Conservation (phyloP, 148 eudicot species). For the Rhododendron ovatum region DNA sequence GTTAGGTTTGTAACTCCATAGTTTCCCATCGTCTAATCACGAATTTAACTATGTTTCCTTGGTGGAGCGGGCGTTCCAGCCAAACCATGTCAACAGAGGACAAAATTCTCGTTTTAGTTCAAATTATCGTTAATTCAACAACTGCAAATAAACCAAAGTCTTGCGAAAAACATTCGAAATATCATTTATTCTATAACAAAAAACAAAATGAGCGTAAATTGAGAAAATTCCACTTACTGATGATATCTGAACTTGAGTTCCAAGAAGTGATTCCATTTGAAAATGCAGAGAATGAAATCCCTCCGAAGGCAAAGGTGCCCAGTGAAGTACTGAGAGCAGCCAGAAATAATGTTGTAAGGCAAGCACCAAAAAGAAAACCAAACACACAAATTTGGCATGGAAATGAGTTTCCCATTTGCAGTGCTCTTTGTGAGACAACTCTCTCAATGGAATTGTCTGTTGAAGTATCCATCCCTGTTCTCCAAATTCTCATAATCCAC, state of each 20-base stretch:
- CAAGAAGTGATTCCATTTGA: conserved; percentile 36
- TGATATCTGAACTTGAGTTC: conserved; percentile 38
- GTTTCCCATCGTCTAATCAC: background rate
- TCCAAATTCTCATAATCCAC: background rate
- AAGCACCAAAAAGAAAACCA: conserved; percentile 80
- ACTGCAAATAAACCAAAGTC: background rate
- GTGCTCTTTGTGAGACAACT: conserved; percentile 72
- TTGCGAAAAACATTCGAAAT: background rate
- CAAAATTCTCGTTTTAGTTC: background rate
- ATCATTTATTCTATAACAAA: no score
- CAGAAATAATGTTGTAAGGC: conserved; percentile 69
- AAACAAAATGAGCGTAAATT: background rate
- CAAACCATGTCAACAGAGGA: background rate
- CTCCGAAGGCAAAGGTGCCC: conserved; percentile 42
- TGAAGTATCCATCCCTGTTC: conserved; percentile 42
- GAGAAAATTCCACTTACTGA: conserved; percentile 40
- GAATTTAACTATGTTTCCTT: no score
- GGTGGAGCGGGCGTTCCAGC: no score
- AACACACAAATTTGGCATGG: conserved; percentile 88
- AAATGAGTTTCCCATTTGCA: conserved; percentile 71
- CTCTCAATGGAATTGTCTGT: conserved; percentile 61
- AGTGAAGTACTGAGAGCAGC: conserved; percentile 66
- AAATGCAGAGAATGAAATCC: conserved; percentile 35
- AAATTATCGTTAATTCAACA: background rate
- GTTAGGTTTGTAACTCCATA: no score